Evolutionary conservation across 1,139 yeast genomes (phyloP), one percentile per base, ranked within the genome.

Genomic region (Yamadazyma atlantica): DNA sequence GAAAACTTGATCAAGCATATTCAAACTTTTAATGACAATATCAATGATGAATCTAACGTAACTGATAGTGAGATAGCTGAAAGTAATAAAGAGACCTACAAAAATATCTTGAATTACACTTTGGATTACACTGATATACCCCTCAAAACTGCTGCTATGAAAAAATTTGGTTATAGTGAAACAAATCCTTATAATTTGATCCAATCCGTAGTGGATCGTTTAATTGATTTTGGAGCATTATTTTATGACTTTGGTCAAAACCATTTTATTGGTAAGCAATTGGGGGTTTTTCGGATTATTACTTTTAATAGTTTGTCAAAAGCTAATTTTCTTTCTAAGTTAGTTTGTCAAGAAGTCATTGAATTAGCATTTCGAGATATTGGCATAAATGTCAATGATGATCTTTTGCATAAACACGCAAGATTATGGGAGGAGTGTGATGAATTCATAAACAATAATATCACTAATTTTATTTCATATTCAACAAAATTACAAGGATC

Each of bases 231-330:
- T 53, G 88, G 87, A 8, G 86, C 89, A 0, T 72, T 78, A 42
- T 81, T 82, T 39, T 80, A 71, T 50, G 85, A 80, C 53, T 58
- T 64, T 30, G 53, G 56, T 15, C 64, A 69, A 39, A 65, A 69
- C 18, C 65, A 69, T 2, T 79, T 69, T 50, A 67, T 75, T 28
- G 86, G 85, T 0, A 80, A 80, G 49, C 94, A 84, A 54, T 62
- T 80, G 29, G 94, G 92, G 11, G 78, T 79, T 0, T 75, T 84
- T 45, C 55, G 88, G 44, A 69, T 82, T 8, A 81, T 81, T 48
- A 79, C 88, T 0, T 73, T 82, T 44, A 83, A 81, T 51, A 78
- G 85, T n/a, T 65, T 81, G 39, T 78, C 73, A 39, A 80, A 83
- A 44, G 78, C 85, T 10, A 80, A 80, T 45, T 67, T 73, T 31